Conservation (phyloP, 768 basidiomycete genomes). For the Lentinula sp. region DNA sequence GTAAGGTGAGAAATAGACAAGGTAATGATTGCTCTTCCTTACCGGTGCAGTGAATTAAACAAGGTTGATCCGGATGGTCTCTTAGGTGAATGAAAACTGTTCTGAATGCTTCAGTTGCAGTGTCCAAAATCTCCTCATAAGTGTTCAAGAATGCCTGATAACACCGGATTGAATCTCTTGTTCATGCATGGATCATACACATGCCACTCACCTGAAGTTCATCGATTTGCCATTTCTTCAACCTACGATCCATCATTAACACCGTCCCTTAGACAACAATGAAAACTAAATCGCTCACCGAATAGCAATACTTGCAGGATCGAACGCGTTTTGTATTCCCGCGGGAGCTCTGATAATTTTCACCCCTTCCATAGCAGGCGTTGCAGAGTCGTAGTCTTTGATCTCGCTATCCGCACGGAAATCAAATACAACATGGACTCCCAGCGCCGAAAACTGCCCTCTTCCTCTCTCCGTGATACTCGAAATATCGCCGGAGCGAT, state of each 20-base stretch:
- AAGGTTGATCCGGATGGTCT: constrained; percentile 30
- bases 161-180: background rate
- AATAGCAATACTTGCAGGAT: constrained; percentile 18
- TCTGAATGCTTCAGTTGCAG: constrained; percentile 24
- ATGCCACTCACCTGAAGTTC: constrained; percentile 16
- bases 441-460: constrained; percentile 25
- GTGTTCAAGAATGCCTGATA: constrained; percentile 23
- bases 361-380: constrained; percentile 22
- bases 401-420: constrained; percentile 31
- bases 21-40: background rate
- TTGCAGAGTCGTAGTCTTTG: constrained; percentile 21
- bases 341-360: constrained; percentile 23
- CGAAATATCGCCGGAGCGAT: constrained; percentile 33
- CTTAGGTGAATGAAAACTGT: constrained; percentile 29
- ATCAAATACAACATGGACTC: constrained; percentile 33
- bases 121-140: constrained; percentile 25
- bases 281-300: constrained; percentile 10
- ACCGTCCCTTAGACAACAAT: background rate
- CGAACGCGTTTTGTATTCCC: constrained; percentile 19
- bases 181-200: background rate
- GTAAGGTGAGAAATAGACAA: background rate
- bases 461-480: constrained; percentile 28
- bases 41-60: constrained; percentile 40
- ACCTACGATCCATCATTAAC: constrained; percentile 11
- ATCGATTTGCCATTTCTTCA: constrained; percentile 21